Percentiles rank a stretch among this genome's conserved stretches.
Conservation (phyloP, 208 protist genomes). For the Trichomonas tenax region DNA sequence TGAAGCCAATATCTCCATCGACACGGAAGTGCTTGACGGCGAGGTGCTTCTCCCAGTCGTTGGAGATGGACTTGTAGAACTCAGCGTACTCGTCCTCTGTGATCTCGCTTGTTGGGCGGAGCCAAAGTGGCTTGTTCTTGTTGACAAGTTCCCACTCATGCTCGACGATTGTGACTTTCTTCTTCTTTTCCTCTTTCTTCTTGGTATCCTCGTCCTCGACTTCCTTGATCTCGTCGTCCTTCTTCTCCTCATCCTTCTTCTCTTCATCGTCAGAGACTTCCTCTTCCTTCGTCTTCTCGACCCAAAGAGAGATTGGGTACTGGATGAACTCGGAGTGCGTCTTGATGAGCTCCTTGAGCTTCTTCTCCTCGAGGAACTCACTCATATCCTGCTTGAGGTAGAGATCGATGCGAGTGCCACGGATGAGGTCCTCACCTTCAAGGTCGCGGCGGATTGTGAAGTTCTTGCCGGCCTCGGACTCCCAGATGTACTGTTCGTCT, state of each 20-base stretch:
- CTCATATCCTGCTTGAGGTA: constrained; percentile 69
- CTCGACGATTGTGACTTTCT: constrained; percentile 36
- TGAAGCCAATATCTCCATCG: constrained; percentile 88
- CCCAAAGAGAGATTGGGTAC: constrained; percentile 79
- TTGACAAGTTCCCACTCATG: constrained; percentile 83
- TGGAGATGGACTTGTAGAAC: constrained; percentile 94
- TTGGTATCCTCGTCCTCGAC: constrained; percentile 30
- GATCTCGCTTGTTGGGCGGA: constrained; percentile 71
- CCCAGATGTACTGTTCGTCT: constrained; percentile 71
- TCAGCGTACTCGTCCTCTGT: constrained; percentile 87
- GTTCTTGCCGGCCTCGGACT: constrained; percentile 78
- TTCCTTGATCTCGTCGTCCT: constrained; percentile 38
- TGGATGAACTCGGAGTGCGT: constrained; percentile 97
- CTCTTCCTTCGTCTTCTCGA: constrained; percentile 22
- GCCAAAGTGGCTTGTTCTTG: constrained; percentile 95
- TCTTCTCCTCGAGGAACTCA: constrained; percentile 77
- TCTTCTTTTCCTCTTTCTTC: constrained; percentile 42
- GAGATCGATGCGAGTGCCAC: constrained; percentile 84
- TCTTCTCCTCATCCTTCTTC: constrained; percentile 27
- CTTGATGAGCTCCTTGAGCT: constrained; percentile 88
- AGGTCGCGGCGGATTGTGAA: constrained; percentile 74
- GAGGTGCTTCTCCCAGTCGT: constrained; percentile 89
- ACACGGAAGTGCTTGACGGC: constrained; percentile 88
- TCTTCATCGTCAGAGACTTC: constrained; percentile 22
- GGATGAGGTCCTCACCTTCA: constrained; percentile 54